A percentile compares a stretch with the other conserved stretches of the same genome.
phyloP scores from a whole-genome alignment of 1,284 basidiomycete genomes.

The Ustilago cynodontis region DNA sequence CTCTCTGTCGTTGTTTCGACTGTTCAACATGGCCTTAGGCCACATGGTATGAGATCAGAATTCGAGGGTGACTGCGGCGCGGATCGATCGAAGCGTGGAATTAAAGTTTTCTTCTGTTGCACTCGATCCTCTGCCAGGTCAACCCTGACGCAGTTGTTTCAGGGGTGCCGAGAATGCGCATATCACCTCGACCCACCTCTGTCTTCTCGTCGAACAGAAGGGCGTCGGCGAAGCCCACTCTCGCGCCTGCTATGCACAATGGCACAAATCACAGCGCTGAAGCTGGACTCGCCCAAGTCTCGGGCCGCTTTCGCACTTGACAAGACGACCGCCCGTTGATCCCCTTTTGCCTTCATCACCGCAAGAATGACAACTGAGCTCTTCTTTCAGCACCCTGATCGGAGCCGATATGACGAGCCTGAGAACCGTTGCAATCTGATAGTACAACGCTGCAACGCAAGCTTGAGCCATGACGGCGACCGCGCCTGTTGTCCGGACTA shows the following conservation, averaged over 20 bases:
- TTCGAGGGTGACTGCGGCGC: background rate
- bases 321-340: too few species aligned
- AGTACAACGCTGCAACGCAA: too few species aligned
- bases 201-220: background rate
- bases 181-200: background rate
- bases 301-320: conserved; percentile 4
- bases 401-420: too few species aligned
- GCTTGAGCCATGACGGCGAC: too few species aligned
- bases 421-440: too few species aligned
- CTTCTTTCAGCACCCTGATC: background rate
- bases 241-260: background rate
- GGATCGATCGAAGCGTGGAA: conserved; percentile 4
- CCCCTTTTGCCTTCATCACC: background rate
- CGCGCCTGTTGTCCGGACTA: too few species aligned
- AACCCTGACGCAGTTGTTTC: background rate
- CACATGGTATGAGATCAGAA: too few species aligned
- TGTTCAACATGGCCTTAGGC: too few species aligned
- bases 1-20: background rate
- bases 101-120: background rate
- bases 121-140: too few species aligned
- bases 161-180: background rate
- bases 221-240: background rate
- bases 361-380: background rate
- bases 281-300: conserved; percentile 1
- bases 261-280: too few species aligned